Base-by-base conservation (phyloP, 2,329 filamentous ascomycete species). In the Alternaria gaisen region DNA sequence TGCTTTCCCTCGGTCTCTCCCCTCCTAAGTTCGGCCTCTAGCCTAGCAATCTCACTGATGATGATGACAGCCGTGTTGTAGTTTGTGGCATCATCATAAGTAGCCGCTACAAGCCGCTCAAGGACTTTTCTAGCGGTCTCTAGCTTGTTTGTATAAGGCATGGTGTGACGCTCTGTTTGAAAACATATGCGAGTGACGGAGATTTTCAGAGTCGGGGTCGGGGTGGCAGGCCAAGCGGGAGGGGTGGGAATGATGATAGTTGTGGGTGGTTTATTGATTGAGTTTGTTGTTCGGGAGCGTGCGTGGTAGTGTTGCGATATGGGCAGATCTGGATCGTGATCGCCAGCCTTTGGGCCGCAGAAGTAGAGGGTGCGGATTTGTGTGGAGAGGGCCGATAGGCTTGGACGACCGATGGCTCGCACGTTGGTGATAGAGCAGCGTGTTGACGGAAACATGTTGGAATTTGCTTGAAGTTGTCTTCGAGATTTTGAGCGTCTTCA, bases 311-410 rank as follows among this genome's bases (percentile, higher is more conserved):
- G 50, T 38, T 50, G 30, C 14, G 46, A 38, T 16, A 43, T 32
- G 26, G 51, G 51, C 12, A 52, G 38, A 16, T 40, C 24, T 1
- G 51, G 38, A 46, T 56, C 42, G 32, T 48, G 32, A 32, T 56
- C 54, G 18, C 36, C 44, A 16, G 26, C 7, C 42, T 56, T 50
- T 2, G 57, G 52, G 7, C 57, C 44, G 38, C 57, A 60, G 46
- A 56, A 60, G 46, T 50, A 41, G 14, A 44, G 44, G 4, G 36
- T 30, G 32, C 51, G 43, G 18, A 32, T 52, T 46, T 59, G 51
- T 18, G 34, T 38, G 48, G 53, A 38, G 14, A 55, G 40, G 6
- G 41, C n/a, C 24, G 38, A 40, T 9, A 42, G 41, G 16, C 12
- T 22, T 44, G 22, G 48, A 20, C 43, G 12, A 8, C 20, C 38